A percentile compares a stretch with the other conserved stretches of the same genome.
Evolutionary conservation across 306 rosid species (phyloP).

Genomic region (Lathyrus aphaca): DNA sequence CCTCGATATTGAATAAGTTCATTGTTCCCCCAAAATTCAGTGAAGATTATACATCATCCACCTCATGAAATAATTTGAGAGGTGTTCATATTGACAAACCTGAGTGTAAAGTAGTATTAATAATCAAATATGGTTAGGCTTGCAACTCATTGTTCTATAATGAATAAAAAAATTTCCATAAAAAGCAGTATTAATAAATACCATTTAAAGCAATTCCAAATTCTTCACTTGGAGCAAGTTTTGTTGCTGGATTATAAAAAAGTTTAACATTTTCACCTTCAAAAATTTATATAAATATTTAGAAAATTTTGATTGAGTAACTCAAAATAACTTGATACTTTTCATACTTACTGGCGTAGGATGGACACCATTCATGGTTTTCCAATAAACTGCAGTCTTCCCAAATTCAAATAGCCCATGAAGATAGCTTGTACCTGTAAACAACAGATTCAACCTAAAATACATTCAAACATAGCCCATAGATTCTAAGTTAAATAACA

Average conservation of each 20-base stretch:
- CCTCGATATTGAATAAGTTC: too few species aligned
- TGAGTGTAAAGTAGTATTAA: too few species aligned
- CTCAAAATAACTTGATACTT: background rate
- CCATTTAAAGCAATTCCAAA: conserved; percentile 92
- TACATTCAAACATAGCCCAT: too few species aligned
- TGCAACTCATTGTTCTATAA: conserved; percentile 13
- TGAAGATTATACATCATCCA: too few species aligned
- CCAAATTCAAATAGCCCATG: conserved; percentile 58
- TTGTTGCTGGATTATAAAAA: conserved; percentile 80
- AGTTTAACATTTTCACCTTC: conserved; percentile 84
- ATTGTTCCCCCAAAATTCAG: too few species aligned
- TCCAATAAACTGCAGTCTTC: conserved; percentile 78
- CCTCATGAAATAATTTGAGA: too few species aligned
- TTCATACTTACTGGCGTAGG: conserved; percentile 66
- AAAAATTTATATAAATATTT: conserved; percentile 34
- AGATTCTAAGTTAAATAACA: too few species aligned
- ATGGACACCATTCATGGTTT: conserved; percentile 89
- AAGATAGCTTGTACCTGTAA: too few species aligned
- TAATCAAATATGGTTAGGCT: too few species aligned
- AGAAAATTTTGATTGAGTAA: background rate
- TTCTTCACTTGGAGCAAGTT: conserved; percentile 70
- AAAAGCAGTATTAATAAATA: conserved; percentile 35
- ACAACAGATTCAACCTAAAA: too few species aligned
- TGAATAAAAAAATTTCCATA: conserved; percentile 1
- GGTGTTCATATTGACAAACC: too few species aligned